Base-by-base conservation (phyloP, 2,329 filamentous ascomycete genomes). In the Juglanconis juglandina region DNA sequence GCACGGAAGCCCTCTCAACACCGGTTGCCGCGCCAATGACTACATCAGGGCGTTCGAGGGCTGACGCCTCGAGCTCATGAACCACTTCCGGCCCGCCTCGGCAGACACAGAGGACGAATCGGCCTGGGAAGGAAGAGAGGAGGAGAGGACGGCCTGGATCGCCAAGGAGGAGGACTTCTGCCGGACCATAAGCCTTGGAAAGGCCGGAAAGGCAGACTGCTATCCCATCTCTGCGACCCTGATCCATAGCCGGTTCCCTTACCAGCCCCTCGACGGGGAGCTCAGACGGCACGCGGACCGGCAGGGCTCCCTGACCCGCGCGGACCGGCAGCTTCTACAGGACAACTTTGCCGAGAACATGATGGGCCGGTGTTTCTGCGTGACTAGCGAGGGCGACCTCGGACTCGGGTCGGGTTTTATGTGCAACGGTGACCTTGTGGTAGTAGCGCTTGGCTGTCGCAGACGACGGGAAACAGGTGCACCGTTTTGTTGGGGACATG, bases 331-430 rank as follows among this genome's bases (percentile, higher is more conserved):
- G 5, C 30, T 56, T n/a, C 44, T 56, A 4, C 53, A 56, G n/a
- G 44, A 56, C 6, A 33, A 30, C 5, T 56, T 48, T n/a, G 53
- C 33, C 6, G 44, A 56, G 34, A 39, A 41, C 34, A 56, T 56
- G 53, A 56, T 56, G 53, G 53, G 53, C 33, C 42, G 53, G 0
- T 56, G 53, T 17, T 56, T 49, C 24, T 56, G 44, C 17, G 37
- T 56, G 30, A 56, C 53, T 2, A 37, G 47, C 13, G 4, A 24
- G 6, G 44, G 34, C n/a, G 3, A 33, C 11, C 33, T 56, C 11
- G 53, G 53, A 35, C 53, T 56, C 10, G 53, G 53, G 9, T 37
- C 53, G 24, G 53, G 44, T 4, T 46, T 35, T 5, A 56, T 56
- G 53, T n/a, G 33, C 10, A 32, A 24, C 24, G 53, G 53, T 1